Evolutionary conservation across 148 eudicot species (phyloP).

Genomic region (Cornus suecica): DNA sequence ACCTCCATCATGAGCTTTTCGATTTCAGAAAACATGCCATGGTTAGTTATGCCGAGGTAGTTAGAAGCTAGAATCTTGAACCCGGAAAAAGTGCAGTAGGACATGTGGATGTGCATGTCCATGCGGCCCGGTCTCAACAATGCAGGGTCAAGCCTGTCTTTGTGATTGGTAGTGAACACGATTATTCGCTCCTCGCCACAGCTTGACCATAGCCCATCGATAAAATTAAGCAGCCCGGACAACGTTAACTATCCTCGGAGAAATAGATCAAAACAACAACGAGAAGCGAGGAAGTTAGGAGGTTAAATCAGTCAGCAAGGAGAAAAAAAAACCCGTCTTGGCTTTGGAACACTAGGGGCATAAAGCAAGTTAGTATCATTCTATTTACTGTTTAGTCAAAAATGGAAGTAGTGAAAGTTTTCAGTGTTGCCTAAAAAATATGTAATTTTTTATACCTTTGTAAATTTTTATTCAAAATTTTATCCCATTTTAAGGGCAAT

Average conservation of each 20-base stretch:
- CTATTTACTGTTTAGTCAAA: no score
- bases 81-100: constrained; percentile 12
- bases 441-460: no score
- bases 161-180: constrained; percentile 18
- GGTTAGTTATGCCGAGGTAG: constrained; percentile 9
- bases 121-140: constrained; percentile 20
- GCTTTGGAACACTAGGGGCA: no score
- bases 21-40: constrained; percentile 6
- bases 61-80: constrained; percentile 16
- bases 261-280: not conserved
- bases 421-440: no score
- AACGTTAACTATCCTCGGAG: not conserved
- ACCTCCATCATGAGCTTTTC: constrained; percentile 7
- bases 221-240: constrained; percentile 18
- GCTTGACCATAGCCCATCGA: constrained; percentile 21
- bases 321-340: not conserved
- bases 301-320: not conserved
- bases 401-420: no score
- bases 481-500: no score
- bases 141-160: constrained; percentile 17
- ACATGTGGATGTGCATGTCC: constrained; percentile 26
- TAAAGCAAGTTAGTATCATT: no score
- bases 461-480: no score
- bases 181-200: constrained; percentile 18
- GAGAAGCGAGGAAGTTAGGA: not conserved